Percentiles rank a stretch among this genome's conserved stretches.
Conservation (phyloP, 202 grass and related monocot genomes). For the Cymbopogon flexuosus region DNA sequence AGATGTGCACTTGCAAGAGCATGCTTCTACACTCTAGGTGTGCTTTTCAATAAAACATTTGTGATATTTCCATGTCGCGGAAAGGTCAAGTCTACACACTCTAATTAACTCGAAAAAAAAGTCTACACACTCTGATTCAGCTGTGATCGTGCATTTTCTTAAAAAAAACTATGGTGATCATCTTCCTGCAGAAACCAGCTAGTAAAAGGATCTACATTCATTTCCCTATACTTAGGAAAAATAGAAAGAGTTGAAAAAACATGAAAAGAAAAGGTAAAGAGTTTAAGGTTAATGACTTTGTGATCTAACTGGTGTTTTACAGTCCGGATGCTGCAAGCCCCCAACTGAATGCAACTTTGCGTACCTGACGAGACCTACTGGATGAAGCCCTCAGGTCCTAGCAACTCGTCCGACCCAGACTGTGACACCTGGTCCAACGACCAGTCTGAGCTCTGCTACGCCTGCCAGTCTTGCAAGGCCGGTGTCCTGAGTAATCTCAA, state of each 20-base stretch:
- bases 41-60: not conserved
- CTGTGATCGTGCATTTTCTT: not conserved
- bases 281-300: not conserved
- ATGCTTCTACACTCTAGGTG: not conserved
- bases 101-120: too few relatives aligned
- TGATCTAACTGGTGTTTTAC: not conserved
- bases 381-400: conserved; percentile 28
- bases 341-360: conserved; percentile 51
- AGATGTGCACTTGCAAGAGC: conserved; percentile 1
- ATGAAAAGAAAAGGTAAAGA: not conserved
- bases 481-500: conserved; percentile 53
- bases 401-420: conserved; percentile 29
- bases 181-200: too few relatives aligned
- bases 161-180: not conserved
- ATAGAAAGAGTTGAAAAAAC: not conserved
- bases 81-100: not conserved
- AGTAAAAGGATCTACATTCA: too few relatives aligned
- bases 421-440: conserved; percentile 47
- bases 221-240: too few relatives aligned
- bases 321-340: conserved; percentile 65
- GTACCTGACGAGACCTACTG: conserved; percentile 46
- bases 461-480: conserved; percentile 67
- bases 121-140: not conserved
- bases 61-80: not conserved
- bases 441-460: conserved; percentile 40